A percentile compares a stretch with the other conserved stretches of the same genome.
Conservation (phyloP, 768 basidiomycete species). For the Mycena belliarum region DNA sequence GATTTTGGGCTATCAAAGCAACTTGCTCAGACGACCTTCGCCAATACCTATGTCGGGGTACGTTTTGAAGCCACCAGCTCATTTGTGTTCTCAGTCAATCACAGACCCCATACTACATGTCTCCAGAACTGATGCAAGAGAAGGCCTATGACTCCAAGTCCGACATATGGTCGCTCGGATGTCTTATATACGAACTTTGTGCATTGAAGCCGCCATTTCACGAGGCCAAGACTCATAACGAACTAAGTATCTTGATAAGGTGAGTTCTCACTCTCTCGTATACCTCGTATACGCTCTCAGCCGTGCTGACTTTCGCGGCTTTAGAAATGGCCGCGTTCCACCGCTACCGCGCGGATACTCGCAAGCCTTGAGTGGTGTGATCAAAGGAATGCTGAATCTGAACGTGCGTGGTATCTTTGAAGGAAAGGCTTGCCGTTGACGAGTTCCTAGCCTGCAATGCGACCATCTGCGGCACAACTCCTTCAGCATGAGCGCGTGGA, state of each 20-base stretch:
- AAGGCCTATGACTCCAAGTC: slow-evolving; percentile 97
- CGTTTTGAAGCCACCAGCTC: slow-evolving; percentile 29
- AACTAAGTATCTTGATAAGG: slow-evolving; percentile 83
- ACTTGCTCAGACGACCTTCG: slow-evolving; percentile 83
- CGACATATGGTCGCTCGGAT: slow-evolving; percentile 98
- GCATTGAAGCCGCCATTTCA: slow-evolving; percentile 93
- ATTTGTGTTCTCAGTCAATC: background rate
- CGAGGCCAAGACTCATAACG: slow-evolving; percentile 87
- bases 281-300: background rate
- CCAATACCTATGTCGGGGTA: slow-evolving; percentile 96
- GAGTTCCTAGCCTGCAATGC: slow-evolving; percentile 71
- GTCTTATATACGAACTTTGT: slow-evolving; percentile 94
- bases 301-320: background rate
- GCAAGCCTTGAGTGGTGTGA: slow-evolving; percentile 65
- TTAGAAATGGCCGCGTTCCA: slow-evolving; percentile 86
- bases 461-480: slow-evolving; percentile 79
- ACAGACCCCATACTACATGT: slow-evolving; percentile 99
- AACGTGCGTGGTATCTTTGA: slow-evolving; percentile 52
- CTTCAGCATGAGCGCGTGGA: slow-evolving; percentile 79
- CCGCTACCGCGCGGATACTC: slow-evolving; percentile 86
- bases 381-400: slow-evolving; percentile 85
- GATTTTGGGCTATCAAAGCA: slow-evolving; percentile 97
- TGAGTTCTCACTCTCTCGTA: slow-evolving; percentile 30
- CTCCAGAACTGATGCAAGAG: slow-evolving; percentile 96
- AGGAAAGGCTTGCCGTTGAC: background rate